Conservation (phyloP, 192 early-diverging fungal genomes). For the Cladochytrium replicatum region DNA sequence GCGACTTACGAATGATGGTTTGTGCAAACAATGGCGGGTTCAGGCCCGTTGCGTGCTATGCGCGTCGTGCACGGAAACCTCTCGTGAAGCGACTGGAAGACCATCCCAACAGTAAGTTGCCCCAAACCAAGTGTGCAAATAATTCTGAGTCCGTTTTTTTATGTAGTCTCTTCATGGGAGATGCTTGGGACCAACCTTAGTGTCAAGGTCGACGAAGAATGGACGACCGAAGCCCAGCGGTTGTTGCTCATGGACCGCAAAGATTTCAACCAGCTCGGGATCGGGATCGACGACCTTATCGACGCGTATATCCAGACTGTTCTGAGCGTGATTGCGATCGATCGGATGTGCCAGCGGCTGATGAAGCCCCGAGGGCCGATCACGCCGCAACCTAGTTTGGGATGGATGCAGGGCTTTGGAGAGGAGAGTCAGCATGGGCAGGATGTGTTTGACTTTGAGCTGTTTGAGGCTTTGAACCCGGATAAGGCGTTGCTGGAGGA, state of each 20-base stretch:
- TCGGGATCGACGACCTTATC: conserved; percentile 78
- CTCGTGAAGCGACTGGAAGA: conserved; percentile 46
- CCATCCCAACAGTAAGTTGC: conserved; percentile 38
- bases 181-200: conserved; percentile 85
- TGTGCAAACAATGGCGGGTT: conserved; percentile 66
- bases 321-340: conserved; percentile 73
- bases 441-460: conserved; percentile 32
- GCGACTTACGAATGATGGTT: conserved; percentile 80
- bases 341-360: conserved; percentile 56
- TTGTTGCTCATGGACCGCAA: conserved; percentile 84
- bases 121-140: conserved; percentile 1
- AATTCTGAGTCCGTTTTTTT: conserved; percentile 8
- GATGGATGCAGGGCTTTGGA: no score
- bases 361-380: conserved; percentile 1
- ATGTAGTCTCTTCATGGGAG: conserved; percentile 66
- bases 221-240: conserved; percentile 74
- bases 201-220: conserved; percentile 65
- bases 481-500: conserved; percentile 36
- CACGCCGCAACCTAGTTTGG: no score
- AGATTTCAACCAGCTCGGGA: conserved; percentile 77
- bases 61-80: conserved; percentile 63
- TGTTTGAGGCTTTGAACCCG: conserved; percentile 43
- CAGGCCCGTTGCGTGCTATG: conserved; percentile 73
- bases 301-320: conserved; percentile 86
- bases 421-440: conserved; percentile 9